A percentile compares a stretch with the other conserved stretches of the same genome.
Conservation (phyloP, 441 rosid genomes). For the Croton setiger region DNA sequence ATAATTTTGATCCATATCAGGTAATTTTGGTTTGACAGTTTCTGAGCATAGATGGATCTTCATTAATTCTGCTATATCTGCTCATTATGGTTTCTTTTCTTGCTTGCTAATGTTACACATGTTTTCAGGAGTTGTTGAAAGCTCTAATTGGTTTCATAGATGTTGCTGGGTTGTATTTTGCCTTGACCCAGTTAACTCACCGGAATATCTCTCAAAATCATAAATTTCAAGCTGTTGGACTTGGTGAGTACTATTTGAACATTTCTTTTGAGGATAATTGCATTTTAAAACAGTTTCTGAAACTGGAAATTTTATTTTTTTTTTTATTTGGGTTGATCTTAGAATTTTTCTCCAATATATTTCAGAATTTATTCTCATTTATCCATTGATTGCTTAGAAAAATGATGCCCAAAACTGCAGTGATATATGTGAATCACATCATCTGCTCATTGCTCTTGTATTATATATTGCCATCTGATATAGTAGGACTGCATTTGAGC, state of each 20-base stretch:
- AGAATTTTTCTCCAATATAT: not conserved
- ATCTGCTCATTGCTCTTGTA: not conserved
- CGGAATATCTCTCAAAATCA: conserved; percentile 94
- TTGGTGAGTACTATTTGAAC: conserved; percentile 49
- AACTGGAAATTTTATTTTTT: not conserved
- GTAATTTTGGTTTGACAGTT: conserved; percentile 26
- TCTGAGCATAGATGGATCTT: not conserved
- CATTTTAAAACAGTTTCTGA: conserved; percentile 4
- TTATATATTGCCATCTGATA: not conserved
- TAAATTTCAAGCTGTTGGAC: conserved; percentile 96
- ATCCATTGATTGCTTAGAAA: not conserved
- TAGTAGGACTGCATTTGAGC: not conserved
- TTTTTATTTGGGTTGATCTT: not conserved
- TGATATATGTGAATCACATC: not conserved
- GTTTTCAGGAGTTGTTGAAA: conserved; percentile 72
- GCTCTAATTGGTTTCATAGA: conserved; percentile 89
- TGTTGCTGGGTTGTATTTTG: conserved; percentile 89
- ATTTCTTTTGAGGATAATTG: conserved; percentile 3
- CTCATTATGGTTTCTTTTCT: not conserved
- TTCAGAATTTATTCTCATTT: not conserved
- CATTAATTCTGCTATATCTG: not conserved
- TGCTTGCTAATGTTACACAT: not conserved
- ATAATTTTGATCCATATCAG: conserved; percentile 86
- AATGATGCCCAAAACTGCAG: not conserved
- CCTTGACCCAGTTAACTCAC: conserved; percentile 85